Evolutionary conservation across 129 eudicot genomes (phyloP).

Genomic region (Gnaphalium uliginosum): DNA sequence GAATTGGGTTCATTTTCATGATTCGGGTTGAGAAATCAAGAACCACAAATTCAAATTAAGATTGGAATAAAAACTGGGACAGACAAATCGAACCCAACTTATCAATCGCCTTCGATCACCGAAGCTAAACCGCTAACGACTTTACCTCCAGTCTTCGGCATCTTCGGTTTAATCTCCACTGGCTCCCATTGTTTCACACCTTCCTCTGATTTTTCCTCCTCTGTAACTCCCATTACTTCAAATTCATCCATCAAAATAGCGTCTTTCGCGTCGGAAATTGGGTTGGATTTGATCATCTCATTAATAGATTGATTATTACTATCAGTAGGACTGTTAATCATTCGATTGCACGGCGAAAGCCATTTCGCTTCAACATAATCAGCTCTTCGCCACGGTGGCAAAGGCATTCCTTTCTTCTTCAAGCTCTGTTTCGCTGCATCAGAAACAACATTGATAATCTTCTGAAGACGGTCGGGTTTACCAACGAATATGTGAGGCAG

Average conservation of each 20-base stretch:
- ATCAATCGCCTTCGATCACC: conserved; percentile 37
- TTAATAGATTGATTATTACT: conserved; percentile 1
- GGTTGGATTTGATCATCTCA: not conserved
- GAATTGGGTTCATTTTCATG: conserved; percentile 33
- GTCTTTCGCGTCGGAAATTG: conserved; percentile 27
- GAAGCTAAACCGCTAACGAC: conserved; percentile 64
- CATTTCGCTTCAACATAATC: conserved; percentile 87
- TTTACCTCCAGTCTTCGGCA: conserved; percentile 43
- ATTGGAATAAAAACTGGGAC: conserved; percentile 6
- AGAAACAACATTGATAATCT: conserved; percentile 53
- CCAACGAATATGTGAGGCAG: conserved; percentile 80
- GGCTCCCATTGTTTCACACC: conserved; percentile 42
- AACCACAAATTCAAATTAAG: conserved; percentile 28
- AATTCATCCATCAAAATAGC: conserved; percentile 9
- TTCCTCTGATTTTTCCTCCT: conserved; percentile 20
- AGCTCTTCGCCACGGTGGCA: conserved; percentile 96
- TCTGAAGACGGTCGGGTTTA: conserved; percentile 70
- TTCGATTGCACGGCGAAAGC: conserved; percentile 63
- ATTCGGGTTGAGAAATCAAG: conserved; percentile 20
- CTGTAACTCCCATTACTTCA: conserved; percentile 15
- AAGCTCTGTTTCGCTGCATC: conserved; percentile 80
- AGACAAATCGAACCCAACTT: conserved; percentile 19
- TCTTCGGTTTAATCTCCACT: conserved; percentile 46
- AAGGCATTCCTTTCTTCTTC: conserved; percentile 85
- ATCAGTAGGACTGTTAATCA: conserved; percentile 6